Conservation (phyloP, 805 yeast species). For the Nakazawaea wickerhamii region DNA sequence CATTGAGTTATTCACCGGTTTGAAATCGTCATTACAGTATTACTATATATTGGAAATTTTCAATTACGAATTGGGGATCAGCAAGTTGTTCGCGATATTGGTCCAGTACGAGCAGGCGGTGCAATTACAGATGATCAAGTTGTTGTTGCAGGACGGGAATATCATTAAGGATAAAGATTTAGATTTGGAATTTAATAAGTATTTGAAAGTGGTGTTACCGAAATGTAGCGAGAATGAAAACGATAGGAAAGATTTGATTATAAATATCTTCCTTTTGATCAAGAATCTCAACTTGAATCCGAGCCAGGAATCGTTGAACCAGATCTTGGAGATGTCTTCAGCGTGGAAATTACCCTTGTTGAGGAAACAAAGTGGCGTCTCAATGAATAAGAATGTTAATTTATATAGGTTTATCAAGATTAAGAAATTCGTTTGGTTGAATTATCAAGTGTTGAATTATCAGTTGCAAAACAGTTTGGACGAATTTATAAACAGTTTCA, state of each 20-base stretch:
- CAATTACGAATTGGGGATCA: constrained; percentile 9
- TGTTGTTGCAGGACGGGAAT: constrained; percentile 3
- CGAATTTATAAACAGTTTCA: constrained; percentile 8
- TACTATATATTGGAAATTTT: constrained; percentile 10
- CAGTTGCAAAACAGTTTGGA: constrained; percentile 3
- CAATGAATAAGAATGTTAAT: background rate
- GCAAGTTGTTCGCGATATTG: constrained; percentile 3
- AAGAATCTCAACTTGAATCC: background rate
- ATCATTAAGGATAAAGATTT: constrained; percentile 4
- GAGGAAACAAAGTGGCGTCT: background rate
- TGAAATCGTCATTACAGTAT: constrained; percentile 2
- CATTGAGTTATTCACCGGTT: background rate
- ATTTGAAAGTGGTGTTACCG: background rate
- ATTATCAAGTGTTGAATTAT: constrained; percentile 7
- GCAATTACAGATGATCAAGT: constrained; percentile 2
- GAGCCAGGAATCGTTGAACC: constrained; percentile 4
- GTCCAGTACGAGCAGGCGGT: background rate
- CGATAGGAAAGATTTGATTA: background rate
- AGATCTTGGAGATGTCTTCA: background rate
- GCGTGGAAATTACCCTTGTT: background rate
- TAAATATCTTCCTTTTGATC: constrained; percentile 2
- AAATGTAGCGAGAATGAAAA: background rate
- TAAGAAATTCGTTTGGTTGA: constrained; percentile 11
- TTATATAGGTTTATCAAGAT: constrained; percentile 2
- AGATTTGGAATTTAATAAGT: constrained; percentile 4